Evolutionary conservation across 495 filamentous ascomycete species (phyloP).

Genomic region (Cudoniella acicularis): DNA sequence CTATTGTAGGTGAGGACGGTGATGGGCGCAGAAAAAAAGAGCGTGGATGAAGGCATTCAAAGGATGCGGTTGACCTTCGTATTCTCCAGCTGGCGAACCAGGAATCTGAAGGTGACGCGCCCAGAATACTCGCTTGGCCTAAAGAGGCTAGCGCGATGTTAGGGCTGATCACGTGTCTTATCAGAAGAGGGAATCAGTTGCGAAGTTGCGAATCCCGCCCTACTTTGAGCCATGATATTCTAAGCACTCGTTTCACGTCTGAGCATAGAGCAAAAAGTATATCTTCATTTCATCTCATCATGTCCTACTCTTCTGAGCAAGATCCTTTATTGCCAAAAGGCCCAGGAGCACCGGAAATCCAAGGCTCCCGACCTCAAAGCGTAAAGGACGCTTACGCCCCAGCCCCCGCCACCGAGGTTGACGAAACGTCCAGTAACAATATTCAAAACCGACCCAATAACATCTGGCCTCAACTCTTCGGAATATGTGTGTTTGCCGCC

Average conservation of each 20-base stretch:
- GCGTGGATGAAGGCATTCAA: slow-evolving; percentile 13
- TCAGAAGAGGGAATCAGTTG: no score
- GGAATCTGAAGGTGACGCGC: background rate
- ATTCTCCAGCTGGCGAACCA: background rate
- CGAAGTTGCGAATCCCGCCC: no score
- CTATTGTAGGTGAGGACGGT: background rate
- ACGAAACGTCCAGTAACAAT: background rate
- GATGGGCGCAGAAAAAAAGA: background rate
- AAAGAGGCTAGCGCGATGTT: background rate
- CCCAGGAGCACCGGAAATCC: slow-evolving; percentile 19
- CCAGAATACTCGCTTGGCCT: background rate
- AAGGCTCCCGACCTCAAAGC: slow-evolving; percentile 19
- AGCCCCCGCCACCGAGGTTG: background rate
- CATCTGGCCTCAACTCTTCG: background rate
- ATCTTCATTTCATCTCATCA: slow-evolving; percentile 10
- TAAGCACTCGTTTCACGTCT: no score
- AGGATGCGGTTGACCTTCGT: slow-evolving; percentile 1
- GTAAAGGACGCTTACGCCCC: slow-evolving; percentile 9
- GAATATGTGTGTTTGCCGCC: background rate
- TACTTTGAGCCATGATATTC: background rate
- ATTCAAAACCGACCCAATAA: background rate
- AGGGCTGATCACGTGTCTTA: background rate
- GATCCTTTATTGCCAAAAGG: slow-evolving; percentile 22
- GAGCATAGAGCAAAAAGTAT: no score
- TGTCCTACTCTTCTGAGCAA: slow-evolving; percentile 17